A percentile compares a stretch with the other conserved stretches of the same genome.
These are phyloP conservation scores for Gastrodia elata DNA, from an alignment of 106 monocot genomes.

Conservation along the genomic window DNA sequence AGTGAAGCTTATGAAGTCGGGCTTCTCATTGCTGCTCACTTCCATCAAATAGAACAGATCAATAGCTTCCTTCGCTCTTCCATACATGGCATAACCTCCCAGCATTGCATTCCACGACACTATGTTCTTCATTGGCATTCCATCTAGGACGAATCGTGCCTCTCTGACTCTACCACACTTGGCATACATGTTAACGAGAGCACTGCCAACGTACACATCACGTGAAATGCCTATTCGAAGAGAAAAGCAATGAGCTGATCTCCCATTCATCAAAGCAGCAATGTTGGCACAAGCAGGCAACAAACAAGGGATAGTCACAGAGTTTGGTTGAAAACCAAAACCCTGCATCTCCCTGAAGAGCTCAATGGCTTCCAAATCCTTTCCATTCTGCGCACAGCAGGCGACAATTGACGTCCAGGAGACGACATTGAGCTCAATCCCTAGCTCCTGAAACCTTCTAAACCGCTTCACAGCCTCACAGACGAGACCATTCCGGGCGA, in stretches of 20 bases:
- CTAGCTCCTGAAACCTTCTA: constrained; percentile 21
- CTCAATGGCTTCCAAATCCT: constrained; percentile 49
- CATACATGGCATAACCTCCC: constrained; percentile 76
- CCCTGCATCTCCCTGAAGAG: constrained; percentile 74
- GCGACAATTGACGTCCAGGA: constrained; percentile 82
- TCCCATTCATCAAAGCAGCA: constrained; percentile 59
- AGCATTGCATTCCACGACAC: constrained; percentile 81
- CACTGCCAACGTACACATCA: constrained; percentile 59
- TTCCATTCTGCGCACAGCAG: constrained; percentile 69
- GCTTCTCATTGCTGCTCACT: constrained; percentile 20
- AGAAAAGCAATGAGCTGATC: constrained; percentile 56
- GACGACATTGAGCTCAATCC: constrained; percentile 49
- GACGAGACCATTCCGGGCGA: constrained; percentile 45
- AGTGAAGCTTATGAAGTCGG: constrained; percentile 58
- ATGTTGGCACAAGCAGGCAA: constrained; percentile 74
- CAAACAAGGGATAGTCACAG: constrained; percentile 63
- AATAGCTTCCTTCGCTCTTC: constrained; percentile 43
- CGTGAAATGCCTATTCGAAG: constrained; percentile 25
- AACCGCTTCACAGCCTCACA: constrained; percentile 41
- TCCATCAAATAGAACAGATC: constrained; percentile 47
- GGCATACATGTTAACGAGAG: constrained; percentile 70
- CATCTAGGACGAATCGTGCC: constrained; percentile 42
- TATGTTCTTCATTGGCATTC: constrained; percentile 41
- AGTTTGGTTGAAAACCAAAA: constrained; percentile 44
- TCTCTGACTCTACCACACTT: constrained; percentile 66